Percentiles rank a stretch among this genome's conserved stretches.
Evolutionary conservation across 768 basidiomycete genomes (phyloP).

Genomic region (Pleurotus sapidus): DNA sequence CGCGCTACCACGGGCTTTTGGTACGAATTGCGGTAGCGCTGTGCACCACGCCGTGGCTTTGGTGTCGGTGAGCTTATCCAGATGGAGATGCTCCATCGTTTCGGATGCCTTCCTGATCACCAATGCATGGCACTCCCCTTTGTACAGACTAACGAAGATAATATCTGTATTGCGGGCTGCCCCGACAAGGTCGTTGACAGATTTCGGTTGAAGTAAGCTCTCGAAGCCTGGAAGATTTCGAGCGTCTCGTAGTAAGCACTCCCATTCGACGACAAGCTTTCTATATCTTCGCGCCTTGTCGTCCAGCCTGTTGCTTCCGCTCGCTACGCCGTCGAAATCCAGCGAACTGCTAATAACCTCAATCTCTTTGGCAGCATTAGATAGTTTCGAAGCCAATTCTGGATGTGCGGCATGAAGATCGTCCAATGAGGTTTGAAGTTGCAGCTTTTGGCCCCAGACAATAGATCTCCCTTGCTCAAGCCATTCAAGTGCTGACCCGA

Average conservation of each 20-base stretch:
- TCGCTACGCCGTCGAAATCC: background rate
- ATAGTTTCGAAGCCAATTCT: constrained; percentile 5
- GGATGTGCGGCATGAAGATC: constrained; percentile 6
- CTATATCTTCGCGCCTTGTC: constrained; percentile 7
- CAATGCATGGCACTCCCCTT: constrained; percentile 17
- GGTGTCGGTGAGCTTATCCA: constrained; percentile 10
- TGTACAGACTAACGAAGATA: constrained; percentile 16
- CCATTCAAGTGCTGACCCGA: constrained; percentile 17
- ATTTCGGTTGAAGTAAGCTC: constrained; percentile 15
- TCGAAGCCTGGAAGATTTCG: constrained; percentile 14
- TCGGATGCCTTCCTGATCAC: constrained; percentile 8
- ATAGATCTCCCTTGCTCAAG: constrained; percentile 21
- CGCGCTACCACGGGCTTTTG: background rate
- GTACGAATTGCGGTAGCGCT: background rate
- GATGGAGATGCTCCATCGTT: constrained; percentile 10
- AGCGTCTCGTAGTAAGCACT: constrained; percentile 12
- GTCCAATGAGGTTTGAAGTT: constrained; percentile 18
- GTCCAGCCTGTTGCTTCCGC: background rate
- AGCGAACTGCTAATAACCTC: background rate
- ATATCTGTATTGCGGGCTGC: constrained; percentile 12
- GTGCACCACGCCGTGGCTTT: constrained; percentile 5
- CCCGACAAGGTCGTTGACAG: background rate
- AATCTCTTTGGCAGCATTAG: constrained; percentile 7
- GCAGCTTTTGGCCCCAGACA: constrained; percentile 17
- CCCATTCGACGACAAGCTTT: constrained; percentile 15